Base-by-base conservation (phyloP, 139 green algal species). In the Coelastrella sp. region DNA sequence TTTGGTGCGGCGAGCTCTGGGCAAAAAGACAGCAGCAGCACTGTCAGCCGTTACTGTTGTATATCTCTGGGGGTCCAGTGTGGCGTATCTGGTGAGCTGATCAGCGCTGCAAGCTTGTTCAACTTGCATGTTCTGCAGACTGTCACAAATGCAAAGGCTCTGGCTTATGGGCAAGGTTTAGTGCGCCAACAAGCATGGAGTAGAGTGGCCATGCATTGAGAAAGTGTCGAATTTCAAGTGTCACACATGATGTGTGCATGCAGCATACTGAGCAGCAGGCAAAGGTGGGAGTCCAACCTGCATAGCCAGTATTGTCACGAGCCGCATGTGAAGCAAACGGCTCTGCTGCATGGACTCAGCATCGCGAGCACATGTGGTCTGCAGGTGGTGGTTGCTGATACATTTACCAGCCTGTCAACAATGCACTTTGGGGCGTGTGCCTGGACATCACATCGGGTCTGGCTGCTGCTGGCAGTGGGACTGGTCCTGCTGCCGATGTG, bases 341-440 rank as follows among this genome's bases (percentile, higher is more conserved):
- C 32, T 47, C 32, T 47, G 32, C 32, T 47, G 32, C 32, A 47
- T 47, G 32, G 32, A 47, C 32, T 47, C 32, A 47, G 1, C 32
- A 47, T 47, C 32, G 1, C 32, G 32, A 47, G 32, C 32, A 47
- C 32, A 47, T 47, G 32, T 57, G 8, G 5, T 85, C 7, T 80
- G 20, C 90, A 95, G 93, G 92, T 97, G 75, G 97, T 97, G 71
- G 84, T 97, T 65, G 95, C 89, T 0, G 96, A 98, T 83, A 95
- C 93, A 58, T 95, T 97, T 85, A 92, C 83, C 32, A 89, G 93
- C 0, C 71, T 98, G 71, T 85, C 91, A 17, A n/a, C 17, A 3
- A 65, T 90, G 74, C 83, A 78, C 64, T 20, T 92, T 16, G 92
- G 88, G 20, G 7, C 73, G 57, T 80, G 79, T 17, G 74, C 56